Evolutionary conservation across 2,329 filamentous ascomycete species (phyloP).

Genomic region (Talaromyces islandicus): DNA sequence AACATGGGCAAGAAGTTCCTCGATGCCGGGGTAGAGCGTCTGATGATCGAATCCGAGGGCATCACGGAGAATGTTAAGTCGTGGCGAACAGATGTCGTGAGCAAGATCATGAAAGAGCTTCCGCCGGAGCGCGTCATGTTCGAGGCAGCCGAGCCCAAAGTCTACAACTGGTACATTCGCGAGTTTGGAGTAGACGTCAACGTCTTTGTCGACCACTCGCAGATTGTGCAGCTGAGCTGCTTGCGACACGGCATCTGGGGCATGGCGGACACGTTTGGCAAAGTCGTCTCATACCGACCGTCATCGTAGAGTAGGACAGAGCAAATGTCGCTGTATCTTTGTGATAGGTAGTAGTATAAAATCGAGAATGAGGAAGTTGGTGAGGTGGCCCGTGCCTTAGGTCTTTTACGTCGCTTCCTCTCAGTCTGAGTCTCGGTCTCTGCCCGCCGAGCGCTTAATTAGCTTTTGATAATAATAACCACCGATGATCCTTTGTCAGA

Average conservation of each 20-base stretch:
- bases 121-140: slow-evolving; percentile 53
- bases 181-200: slow-evolving; percentile 55
- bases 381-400: too few species aligned
- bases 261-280: slow-evolving; percentile 51
- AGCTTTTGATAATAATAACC: too few species aligned
- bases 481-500: too few species aligned
- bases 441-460: too few species aligned
- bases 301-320: slow-evolving; percentile 8
- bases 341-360: too few species aligned
- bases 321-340: too few species aligned
- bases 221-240: slow-evolving; percentile 52
- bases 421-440: too few species aligned
- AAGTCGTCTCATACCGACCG: slow-evolving; percentile 40
- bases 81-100: slow-evolving; percentile 53
- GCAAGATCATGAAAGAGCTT: slow-evolving; percentile 46
- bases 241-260: slow-evolving; percentile 51
- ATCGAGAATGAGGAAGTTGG: too few species aligned
- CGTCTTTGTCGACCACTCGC: slow-evolving; percentile 52
- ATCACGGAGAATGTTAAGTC: slow-evolving; percentile 52
- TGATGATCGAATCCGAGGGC: slow-evolving; percentile 57
- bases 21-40: slow-evolving; percentile 47
- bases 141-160: slow-evolving; percentile 50
- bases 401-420: too few species aligned
- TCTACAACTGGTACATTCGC: slow-evolving; percentile 53
- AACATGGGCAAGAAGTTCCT: slow-evolving; percentile 47